These are phyloP conservation scores for Phytophthora pisi DNA, from an alignment of 352 stramenopile genomes.

Conservation along the genomic window DNA sequence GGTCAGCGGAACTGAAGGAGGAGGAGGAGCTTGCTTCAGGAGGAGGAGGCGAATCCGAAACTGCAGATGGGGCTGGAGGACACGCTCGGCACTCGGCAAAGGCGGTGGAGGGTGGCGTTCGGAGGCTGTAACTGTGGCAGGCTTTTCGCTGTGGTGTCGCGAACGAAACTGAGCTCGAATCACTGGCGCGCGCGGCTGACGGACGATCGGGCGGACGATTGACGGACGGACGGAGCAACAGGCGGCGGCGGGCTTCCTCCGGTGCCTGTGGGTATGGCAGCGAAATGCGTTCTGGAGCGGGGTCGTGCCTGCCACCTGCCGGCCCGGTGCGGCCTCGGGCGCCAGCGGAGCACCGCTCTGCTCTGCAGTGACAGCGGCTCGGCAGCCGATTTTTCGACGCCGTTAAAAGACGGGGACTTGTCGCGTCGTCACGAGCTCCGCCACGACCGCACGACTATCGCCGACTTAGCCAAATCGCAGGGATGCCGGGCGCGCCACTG, in stretches of 20 bases:
- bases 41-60: conserved; percentile 25
- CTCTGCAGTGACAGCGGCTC: conserved; percentile 6
- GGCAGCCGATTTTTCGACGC: conserved; percentile 26
- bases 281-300: conserved; percentile 23
- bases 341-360: background rate
- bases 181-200: no score
- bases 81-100: background rate
- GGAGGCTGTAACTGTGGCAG: conserved; percentile 8
- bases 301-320: background rate
- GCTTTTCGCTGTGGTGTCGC: conserved; percentile 17
- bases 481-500: conserved; percentile 1
- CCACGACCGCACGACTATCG: conserved; percentile 4
- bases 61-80: conserved; percentile 31
- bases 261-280: conserved; percentile 12
- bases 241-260: conserved; percentile 8
- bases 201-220: background rate
- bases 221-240: background rate
- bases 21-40: conserved; percentile 3
- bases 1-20: conserved; percentile 7
- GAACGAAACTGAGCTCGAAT: conserved; percentile 25
- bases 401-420: background rate
- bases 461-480: conserved; percentile 31
- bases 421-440: conserved; percentile 4
- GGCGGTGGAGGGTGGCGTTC: background rate
- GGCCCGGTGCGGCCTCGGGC: background rate